phyloP scores from a whole-genome alignment of 2,329 filamentous ascomycete genomes.

The Sporothrix dimorphospora region DNA sequence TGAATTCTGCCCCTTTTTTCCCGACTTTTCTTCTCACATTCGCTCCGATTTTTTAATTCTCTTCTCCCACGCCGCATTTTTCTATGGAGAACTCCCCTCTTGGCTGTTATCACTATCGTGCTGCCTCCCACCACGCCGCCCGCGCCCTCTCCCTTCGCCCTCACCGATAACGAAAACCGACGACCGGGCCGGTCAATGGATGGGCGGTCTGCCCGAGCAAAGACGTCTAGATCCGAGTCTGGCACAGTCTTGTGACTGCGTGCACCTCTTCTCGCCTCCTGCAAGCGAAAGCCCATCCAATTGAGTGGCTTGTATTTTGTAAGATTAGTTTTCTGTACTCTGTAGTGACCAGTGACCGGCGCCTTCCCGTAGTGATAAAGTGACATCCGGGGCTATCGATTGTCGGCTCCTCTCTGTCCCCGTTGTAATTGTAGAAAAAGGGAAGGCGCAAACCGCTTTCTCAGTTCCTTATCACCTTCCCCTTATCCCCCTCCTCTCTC shows the following conservation, averaged over 20 bases:
- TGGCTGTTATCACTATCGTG: background rate
- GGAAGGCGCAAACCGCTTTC: background rate
- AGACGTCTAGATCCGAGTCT: background rate
- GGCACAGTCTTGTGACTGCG: background rate
- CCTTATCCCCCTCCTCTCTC: background rate
- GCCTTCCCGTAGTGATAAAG: background rate
- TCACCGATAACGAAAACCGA: slow-evolving; percentile 20
- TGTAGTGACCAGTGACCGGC: background rate
- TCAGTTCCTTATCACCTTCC: slow-evolving; percentile 14
- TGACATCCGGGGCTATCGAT: background rate
- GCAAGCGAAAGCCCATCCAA: background rate
- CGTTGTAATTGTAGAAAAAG: background rate
- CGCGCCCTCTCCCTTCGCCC: background rate
- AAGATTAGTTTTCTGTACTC: background rate
- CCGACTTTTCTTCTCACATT: background rate
- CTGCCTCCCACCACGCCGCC: background rate
- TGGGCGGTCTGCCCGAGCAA: background rate
- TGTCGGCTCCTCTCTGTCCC: background rate
- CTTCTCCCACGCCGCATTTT: background rate
- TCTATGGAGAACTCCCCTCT: background rate
- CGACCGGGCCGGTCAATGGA: slow-evolving; percentile 3
- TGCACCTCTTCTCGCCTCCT: background rate
- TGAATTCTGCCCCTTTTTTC: slow-evolving; percentile 24
- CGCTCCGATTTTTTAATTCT: background rate
- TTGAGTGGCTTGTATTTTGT: slow-evolving; percentile 7